These are phyloP conservation scores for Dioscorea cayenensis DNA, from an alignment of 116 monocot genomes.

Conservation along the genomic window DNA sequence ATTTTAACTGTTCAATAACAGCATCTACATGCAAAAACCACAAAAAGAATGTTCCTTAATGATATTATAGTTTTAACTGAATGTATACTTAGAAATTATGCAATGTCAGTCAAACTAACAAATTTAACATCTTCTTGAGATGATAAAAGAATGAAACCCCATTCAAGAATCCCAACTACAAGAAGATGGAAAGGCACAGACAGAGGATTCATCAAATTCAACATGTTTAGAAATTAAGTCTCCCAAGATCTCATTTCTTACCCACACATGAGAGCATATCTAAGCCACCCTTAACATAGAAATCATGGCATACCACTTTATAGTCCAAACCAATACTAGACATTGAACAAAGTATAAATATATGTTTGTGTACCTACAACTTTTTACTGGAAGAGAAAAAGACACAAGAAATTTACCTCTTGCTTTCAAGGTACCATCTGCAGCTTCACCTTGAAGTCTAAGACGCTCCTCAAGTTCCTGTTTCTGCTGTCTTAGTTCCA, in stretches of 20 bases:
- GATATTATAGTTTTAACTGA: too few relatives aligned
- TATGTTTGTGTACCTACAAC: neutral
- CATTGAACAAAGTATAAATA: neutral
- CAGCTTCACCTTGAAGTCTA: constrained; percentile 30
- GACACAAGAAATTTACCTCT: constrained; percentile 47
- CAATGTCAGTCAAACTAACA: neutral
- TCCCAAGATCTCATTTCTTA: too few relatives aligned
- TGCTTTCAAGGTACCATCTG: constrained; percentile 34
- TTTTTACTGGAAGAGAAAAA: neutral
- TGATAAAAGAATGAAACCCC: neutral
- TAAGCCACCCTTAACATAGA: too few relatives aligned
- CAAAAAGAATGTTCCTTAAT: constrained; percentile 3
- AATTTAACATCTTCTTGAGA: neutral
- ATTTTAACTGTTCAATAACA: constrained; percentile 56
- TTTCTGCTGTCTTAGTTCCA: constrained; percentile 55
- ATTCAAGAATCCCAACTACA: neutral
- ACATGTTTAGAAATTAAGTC: too few relatives aligned
- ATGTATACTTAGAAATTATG: too few relatives aligned
- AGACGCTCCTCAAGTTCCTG: constrained; percentile 45
- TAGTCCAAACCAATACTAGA: neutral
- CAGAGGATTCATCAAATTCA: neutral
- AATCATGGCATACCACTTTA: neutral
- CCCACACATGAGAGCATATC: too few relatives aligned
- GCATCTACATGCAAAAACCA: constrained; percentile 40
- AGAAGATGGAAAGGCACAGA: neutral